Evolutionary conservation across 2,329 filamentous ascomycete genomes (phyloP).

Genomic region (Colletotrichum somersetense): DNA sequence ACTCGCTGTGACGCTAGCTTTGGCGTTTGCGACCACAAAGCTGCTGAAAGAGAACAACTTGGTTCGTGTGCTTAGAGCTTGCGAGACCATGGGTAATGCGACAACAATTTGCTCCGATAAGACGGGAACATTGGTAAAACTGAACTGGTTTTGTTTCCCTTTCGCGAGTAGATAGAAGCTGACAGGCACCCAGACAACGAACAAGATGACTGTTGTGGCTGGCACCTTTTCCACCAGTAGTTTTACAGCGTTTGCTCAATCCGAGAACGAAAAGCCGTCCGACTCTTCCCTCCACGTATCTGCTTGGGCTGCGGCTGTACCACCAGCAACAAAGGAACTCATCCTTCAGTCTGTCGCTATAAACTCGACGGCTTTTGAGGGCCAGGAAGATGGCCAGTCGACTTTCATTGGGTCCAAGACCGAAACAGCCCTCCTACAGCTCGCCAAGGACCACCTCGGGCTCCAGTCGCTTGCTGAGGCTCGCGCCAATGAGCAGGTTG

Average conservation of each 20-base stretch:
- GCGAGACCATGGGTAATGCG: constrained; percentile 79
- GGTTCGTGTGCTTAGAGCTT: constrained; percentile 77
- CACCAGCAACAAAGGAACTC: constrained; percentile 46
- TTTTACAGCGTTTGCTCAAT: constrained; percentile 58
- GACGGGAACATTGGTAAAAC: constrained; percentile 22
- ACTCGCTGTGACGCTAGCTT: constrained; percentile 74
- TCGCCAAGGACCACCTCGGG: constrained; percentile 75
- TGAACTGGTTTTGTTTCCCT: no score
- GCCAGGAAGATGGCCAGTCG: constrained; percentile 68
- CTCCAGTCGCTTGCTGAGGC: constrained; percentile 73
- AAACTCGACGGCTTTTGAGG: constrained; percentile 78
- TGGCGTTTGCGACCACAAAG: constrained; percentile 76
- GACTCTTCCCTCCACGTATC: constrained; percentile 7
- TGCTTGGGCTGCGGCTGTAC: constrained; percentile 8
- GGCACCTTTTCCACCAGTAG: constrained; percentile 56
- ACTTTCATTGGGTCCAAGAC: constrained; percentile 82
- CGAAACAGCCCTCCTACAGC: constrained; percentile 78
- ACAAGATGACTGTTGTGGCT: constrained; percentile 47
- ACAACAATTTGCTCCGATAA: constrained; percentile 80
- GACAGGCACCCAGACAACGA: constrained; percentile 42
- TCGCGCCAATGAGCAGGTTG: constrained; percentile 68
- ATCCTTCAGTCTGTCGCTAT: constrained; percentile 74
- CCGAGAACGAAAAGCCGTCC: constrained; percentile 70
- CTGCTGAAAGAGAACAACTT: constrained; percentile 79
- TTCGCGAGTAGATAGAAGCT: not conserved